Base-by-base conservation (phyloP, 228 moss, liverwort and hornwort genomes). In the Sphagnum fallax region DNA sequence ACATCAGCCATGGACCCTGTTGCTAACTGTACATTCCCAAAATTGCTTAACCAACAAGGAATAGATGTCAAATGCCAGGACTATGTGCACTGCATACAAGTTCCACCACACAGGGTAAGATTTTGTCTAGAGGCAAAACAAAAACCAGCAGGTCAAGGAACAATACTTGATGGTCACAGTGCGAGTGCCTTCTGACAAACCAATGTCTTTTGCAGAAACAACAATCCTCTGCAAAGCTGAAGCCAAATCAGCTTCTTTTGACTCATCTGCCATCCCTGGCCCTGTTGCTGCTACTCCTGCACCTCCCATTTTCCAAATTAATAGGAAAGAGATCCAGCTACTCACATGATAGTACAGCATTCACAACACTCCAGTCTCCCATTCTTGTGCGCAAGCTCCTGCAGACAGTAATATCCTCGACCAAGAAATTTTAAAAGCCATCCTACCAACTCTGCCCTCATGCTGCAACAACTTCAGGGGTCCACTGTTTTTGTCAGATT, bases 171-270 rank as follows among this genome's bases (percentile, higher is more conserved):
- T 82, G 65, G 81, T 86, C 49, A 83, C 88, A 63, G 83, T 82
- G 52, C 92, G 87, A 63, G 82, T 92, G 67, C 89, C 91, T 66
- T 71, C 75, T 73, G 90, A 85, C 60, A 90, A 83, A 55, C 84
- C 89, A 68, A 95, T 81, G 52, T 82, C 84, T 49, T 79, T 66
- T 50, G 90, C 91, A 65, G 87, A 87, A 6, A 79, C 80, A 63
- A 95, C 79, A 72, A 95, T 87, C 73, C 90, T 85, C 77, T 90
- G 84, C 75, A 95, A 63, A 63, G 89, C 87, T n/a, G 84, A 82
- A 11, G 89, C 77, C 62, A 89, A 81, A 65, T 83, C 76, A 62
- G 86, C 78, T 67, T 89, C 90, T 76, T 88, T 90, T 49, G 82
- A 90, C 65, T 89, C 87, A 64, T 95, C 95, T 51, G 90, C 90